Evolutionary conservation across 495 filamentous ascomycete genomes (phyloP).

Genomic region (Melanomma pulvis-pyrius): DNA sequence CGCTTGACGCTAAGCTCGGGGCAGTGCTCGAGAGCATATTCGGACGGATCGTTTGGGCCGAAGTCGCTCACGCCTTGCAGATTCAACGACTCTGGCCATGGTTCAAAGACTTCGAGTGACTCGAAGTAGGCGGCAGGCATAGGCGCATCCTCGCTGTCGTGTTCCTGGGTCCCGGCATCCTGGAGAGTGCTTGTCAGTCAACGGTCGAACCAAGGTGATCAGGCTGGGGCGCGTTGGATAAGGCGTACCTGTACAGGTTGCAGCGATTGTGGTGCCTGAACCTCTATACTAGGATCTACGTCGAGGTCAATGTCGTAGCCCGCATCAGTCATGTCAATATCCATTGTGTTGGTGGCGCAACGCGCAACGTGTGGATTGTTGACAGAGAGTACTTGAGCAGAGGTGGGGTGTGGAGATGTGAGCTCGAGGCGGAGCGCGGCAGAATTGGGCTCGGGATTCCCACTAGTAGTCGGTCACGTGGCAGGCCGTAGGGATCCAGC

Average conservation of each 20-base stretch:
- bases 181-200: background rate
- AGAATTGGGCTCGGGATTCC: background rate
- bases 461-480: background rate
- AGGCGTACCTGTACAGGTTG: background rate
- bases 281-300: slow-evolving; percentile 10
- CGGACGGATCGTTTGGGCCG: slow-evolving; percentile 73
- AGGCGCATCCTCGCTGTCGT: background rate
- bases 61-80: slow-evolving; percentile 81
- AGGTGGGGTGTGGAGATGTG: background rate
- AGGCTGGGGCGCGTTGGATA: background rate
- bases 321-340: slow-evolving; percentile 22
- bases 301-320: slow-evolving; percentile 28
- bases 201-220: background rate
- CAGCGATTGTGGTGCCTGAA: background rate
- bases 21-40: slow-evolving; percentile 69
- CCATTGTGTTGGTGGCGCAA: slow-evolving; percentile 21
- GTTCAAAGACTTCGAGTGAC: slow-evolving; percentile 2
- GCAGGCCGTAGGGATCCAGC: no score
- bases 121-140: slow-evolving; percentile 29
- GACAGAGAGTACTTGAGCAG: background rate
- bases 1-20: slow-evolving; percentile 54
- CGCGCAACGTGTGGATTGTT: background rate
- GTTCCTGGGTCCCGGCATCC: background rate
- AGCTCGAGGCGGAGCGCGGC: background rate
- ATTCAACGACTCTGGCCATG: slow-evolving; percentile 69